Evolutionary conservation across 148 eudicot genomes (phyloP), one percentile per base, ranked within the genome.

Genomic region (Vaccinium myrtillus): DNA sequence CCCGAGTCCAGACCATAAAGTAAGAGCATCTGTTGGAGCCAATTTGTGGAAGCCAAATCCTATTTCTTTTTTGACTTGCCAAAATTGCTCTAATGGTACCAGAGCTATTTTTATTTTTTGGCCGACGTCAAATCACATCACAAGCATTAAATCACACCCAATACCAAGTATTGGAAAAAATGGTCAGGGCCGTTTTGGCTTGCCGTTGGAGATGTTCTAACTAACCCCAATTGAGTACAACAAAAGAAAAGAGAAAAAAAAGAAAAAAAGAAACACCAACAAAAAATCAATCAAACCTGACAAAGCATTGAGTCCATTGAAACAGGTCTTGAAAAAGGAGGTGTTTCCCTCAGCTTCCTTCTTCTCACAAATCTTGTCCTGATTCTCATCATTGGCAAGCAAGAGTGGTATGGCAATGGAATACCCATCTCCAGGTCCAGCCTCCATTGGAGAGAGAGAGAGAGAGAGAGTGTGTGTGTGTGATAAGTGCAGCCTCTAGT

Each of bases 281-380:
- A 69, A 1, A 27, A 27, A 13, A 69, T 4, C 74, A 30, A 27
- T 12, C 39, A 69, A 54, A 86, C 88, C 88, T 82, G 88, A 86
- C 67, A 86, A 83, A 69, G 88, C 88, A 58, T 86, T 86, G 83
- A 86, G 83, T 16, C 85, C 88, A 86, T 86, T 86, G 78, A 86
- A 78, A 30, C 85, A 86, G 36, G 85, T 82, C 58, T 86, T 86
- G 85, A 82, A 86, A 53, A 78, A 86, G 51, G 88, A 86, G 63
- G 85, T 83, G 74, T 67, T 56, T 19, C 85, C 56, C 50, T 18
- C 36, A 27, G 65, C 73, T 23, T 85, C 83, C 48, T 36, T 46
- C 32, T 3, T 46, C 32, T 3, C 78, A 79, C 55, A 39, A 71
- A 67, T 32, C 56, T 54, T n/a, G 27, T 51, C 15, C 11, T 21